Evolutionary conservation across 208 protist genomes (phyloP).

Genomic region (Trichomonas gallinae): DNA sequence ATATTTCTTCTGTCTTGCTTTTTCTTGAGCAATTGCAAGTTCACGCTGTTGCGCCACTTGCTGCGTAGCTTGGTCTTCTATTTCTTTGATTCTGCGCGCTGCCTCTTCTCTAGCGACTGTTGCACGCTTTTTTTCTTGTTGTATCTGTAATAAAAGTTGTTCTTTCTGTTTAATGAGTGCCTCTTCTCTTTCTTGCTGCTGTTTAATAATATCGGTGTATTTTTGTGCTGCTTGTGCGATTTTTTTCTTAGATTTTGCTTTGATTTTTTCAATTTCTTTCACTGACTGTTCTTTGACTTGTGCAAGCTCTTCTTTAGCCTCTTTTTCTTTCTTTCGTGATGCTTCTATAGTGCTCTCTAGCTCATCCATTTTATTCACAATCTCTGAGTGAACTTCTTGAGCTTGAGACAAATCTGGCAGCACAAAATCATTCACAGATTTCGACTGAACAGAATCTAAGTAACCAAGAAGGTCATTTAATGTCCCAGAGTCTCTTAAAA

Average conservation of each 20-base stretch:
- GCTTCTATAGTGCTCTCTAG: neutral
- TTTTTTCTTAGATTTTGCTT: neutral
- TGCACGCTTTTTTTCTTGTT: neutral
- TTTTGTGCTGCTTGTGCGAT: neutral
- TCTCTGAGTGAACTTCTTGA: neutral
- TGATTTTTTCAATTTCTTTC: conserved; percentile 9
- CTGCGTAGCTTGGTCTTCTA: neutral
- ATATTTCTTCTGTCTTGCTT: neutral
- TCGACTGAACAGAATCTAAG: neutral
- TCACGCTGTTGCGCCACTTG: conserved; percentile 10
- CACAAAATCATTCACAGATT: neutral
- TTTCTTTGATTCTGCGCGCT: neutral
- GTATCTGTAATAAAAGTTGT: neutral
- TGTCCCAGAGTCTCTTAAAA: neutral
- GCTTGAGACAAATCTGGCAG: neutral
- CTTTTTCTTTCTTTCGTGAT: neutral
- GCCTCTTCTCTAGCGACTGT: neutral
- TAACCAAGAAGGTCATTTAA: neutral
- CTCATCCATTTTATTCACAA: neutral
- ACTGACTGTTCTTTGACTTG: neutral
- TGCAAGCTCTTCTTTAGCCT: neutral
- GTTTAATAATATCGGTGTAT: neutral
- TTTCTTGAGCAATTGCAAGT: conserved; percentile 9
- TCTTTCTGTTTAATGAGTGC: neutral
- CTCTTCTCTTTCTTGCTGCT: neutral